These are phyloP conservation scores for Rhododendron simsii DNA, from an alignment of 148 eudicot genomes.

Conservation along the genomic window DNA sequence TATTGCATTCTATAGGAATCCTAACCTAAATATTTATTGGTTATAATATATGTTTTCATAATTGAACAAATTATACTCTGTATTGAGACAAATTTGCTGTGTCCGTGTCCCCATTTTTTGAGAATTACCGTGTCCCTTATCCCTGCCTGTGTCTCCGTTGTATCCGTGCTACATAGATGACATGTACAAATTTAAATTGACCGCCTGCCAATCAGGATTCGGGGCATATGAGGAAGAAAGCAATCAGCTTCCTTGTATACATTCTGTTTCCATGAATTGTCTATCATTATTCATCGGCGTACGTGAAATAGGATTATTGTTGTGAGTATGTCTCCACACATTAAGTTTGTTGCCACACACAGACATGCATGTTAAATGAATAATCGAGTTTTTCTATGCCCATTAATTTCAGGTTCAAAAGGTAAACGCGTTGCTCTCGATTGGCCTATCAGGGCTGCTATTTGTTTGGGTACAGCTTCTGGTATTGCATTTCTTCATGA, in stretches of 20 bases:
- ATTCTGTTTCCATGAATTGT: background rate
- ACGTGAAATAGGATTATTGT: background rate
- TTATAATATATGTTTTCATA: too few species aligned
- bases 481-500: conserved; percentile 33
- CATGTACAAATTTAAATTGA: background rate
- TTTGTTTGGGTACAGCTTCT: conserved; percentile 29
- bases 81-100: too few species aligned
- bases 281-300: background rate
- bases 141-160: too few species aligned
- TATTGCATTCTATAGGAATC: too few species aligned
- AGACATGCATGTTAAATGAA: background rate
- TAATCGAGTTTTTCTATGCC: background rate
- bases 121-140: too few species aligned
- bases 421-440: conserved; percentile 8
- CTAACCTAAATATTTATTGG: too few species aligned
- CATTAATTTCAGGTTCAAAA: conserved; percentile 7
- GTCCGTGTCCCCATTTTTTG: too few species aligned
- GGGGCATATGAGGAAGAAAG: background rate
- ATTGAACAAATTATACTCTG: too few species aligned
- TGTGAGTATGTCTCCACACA: background rate
- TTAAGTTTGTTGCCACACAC: background rate
- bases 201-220: background rate
- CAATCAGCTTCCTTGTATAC: background rate
- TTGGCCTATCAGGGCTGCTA: conserved; percentile 28
- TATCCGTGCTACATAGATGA: background rate